Percentiles rank a stretch among this genome's conserved stretches.
These are phyloP conservation scores for Boletellus sp. DNA, from an alignment of 768 basidiomycete genomes.

Conservation along the genomic window DNA sequence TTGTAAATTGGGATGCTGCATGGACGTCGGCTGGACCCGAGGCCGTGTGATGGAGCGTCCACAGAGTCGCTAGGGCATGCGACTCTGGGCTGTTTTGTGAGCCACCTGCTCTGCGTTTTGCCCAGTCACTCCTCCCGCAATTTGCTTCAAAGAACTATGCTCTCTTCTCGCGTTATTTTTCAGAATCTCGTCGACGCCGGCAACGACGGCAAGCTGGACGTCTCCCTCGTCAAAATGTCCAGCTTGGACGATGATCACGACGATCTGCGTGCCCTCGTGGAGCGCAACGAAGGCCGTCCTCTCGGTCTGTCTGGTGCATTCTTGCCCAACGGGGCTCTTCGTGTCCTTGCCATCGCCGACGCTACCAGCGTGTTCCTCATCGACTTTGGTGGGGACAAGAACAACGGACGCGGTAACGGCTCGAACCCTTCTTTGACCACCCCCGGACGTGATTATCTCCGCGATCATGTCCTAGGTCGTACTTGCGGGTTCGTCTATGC, in stretches of 20 bases:
- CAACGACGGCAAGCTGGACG: slow-evolving; percentile 19
- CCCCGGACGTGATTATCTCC: slow-evolving; percentile 24
- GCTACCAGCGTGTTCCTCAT: slow-evolving; percentile 25
- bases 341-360: slow-evolving; percentile 28
- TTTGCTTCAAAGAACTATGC: slow-evolving; percentile 7
- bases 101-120: not conserved
- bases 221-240: slow-evolving; percentile 16
- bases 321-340: slow-evolving; percentile 20
- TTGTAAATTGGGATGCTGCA: not conserved
- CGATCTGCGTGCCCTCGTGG: slow-evolving; percentile 20
- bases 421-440: slow-evolving; percentile 15
- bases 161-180: slow-evolving; percentile 15
- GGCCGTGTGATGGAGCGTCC: not conserved
- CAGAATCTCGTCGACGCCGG: slow-evolving; percentile 29
- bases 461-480: slow-evolving; percentile 29
- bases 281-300: slow-evolving; percentile 32
- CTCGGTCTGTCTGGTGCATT: slow-evolving; percentile 29
- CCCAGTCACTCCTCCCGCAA: not conserved
- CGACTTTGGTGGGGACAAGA: slow-evolving; percentile 27
- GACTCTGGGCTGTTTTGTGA: slow-evolving; percentile 3
- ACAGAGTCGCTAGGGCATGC: not conserved
- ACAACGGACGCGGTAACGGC: slow-evolving; percentile 31
- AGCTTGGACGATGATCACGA: slow-evolving; percentile 21
- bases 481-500: slow-evolving; percentile 27
- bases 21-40: not conserved